Conservation (phyloP, 257 asterid genomes). For the Lavandula angustifolia region DNA sequence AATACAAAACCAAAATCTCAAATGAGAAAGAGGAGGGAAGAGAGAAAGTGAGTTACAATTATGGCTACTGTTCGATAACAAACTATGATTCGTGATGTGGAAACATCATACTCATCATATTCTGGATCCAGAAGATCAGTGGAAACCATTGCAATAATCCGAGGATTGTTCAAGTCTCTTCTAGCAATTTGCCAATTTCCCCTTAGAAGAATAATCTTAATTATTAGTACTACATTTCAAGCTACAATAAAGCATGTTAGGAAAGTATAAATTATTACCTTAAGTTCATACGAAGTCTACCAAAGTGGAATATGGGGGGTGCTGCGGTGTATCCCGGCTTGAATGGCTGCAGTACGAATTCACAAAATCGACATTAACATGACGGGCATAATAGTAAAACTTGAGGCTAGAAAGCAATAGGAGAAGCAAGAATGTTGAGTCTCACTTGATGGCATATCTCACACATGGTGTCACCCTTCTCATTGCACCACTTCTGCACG, state of each 20-base stretch:
- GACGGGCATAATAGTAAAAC: not conserved
- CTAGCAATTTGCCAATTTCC: conserved; percentile 92
- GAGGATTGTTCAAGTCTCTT: conserved; percentile 70
- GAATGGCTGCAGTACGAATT: conserved; percentile 61
- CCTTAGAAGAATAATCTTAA: conserved; percentile 44
- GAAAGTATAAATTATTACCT: conserved; percentile 46
- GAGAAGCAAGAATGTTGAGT: conserved; percentile 10
- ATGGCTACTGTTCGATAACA: conserved; percentile 78
- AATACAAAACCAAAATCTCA: not conserved
- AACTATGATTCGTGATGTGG: conserved; percentile 70
- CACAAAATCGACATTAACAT: not conserved
- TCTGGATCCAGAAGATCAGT: conserved; percentile 61
- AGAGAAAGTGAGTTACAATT: conserved; percentile 54
- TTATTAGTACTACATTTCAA: conserved; percentile 1
- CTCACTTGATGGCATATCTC: conserved; percentile 97
- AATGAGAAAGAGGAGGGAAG: conserved; percentile 23
- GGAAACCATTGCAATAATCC: conserved; percentile 75
- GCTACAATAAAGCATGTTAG: not conserved
- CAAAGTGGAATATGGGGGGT: conserved; percentile 76
- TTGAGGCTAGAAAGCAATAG: not conserved
- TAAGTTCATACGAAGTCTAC: conserved; percentile 78
- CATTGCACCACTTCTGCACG: conserved; percentile 94
- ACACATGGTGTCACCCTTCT: conserved; percentile 93
- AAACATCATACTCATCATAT: conserved; percentile 57
- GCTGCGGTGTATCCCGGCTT: conserved; percentile 95